Evolutionary conservation across 768 basidiomycete genomes (phyloP), one percentile per base, ranked within the genome.

Genomic region (Suillus spraguei): DNA sequence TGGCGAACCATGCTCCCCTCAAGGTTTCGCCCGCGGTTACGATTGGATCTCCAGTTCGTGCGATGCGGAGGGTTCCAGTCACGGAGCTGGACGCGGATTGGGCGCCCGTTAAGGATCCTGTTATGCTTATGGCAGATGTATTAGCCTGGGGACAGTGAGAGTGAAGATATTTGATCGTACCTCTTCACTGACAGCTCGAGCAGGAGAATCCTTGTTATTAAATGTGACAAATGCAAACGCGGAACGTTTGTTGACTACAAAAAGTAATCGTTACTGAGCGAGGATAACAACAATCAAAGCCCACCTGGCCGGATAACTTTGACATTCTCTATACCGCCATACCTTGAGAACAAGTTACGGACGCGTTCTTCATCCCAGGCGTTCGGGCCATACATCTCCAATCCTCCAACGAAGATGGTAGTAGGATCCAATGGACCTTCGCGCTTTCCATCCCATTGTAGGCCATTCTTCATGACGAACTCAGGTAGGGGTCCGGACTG

Each of bases 151-250:
- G 20, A 60, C 17, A 42, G 42, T 46, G 6, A 63, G 32, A 46
- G 24, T 22, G 17, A 13, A 61, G 52, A 33, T 39, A 33, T 17
- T 24, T 41, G 33, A 24, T 65, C 69, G 32, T 60, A 90, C 92
- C 81, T 92, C 87, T 72, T 83, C 84, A 35, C 73, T 74, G 24
- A 92, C 82, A 5, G 92, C 92, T 62, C 81, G 83, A n/a, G 82
- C 79, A n/a, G 91, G 85, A 38, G 85, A 79, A 10, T 88, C 85
- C 3, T 80, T 79, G 62, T 86, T 84, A 64, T 84, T 79, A 71
- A 88, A 94, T 71, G 83, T 89, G 63, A 94, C 84, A 69, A 94
- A 92, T 2, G 92, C 92, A 70, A 92, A 94, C 3, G 86, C 90
- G n/a, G 86, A 81, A 66, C 81, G 82, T 52, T 85, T 85, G 66